phyloP scores from a whole-genome alignment of 148 eudicot genomes.

The Oxyria digyna region DNA sequence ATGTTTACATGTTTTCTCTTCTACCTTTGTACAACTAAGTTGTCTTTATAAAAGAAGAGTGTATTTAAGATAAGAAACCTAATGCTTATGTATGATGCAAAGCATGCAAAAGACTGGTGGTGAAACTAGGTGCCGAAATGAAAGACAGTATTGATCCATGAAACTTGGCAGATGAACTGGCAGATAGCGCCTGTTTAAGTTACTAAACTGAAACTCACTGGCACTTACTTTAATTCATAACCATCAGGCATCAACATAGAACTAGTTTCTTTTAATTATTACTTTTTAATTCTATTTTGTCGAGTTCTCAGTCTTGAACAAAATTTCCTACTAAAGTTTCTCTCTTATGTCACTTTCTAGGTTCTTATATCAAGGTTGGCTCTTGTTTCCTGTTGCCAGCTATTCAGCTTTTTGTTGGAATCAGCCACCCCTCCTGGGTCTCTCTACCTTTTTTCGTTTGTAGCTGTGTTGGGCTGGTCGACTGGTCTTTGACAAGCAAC shows the following conservation, averaged over 20 bases:
- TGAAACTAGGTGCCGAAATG: not conserved
- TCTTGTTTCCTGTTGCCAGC: constrained; percentile 73
- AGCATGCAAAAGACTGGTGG: not conserved
- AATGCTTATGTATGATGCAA: not conserved
- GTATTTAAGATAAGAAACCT: not conserved
- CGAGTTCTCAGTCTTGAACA: not conserved
- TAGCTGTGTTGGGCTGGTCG: constrained; percentile 90
- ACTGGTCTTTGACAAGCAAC: constrained; percentile 98
- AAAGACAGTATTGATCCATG: not conserved
- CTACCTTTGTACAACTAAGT: not conserved
- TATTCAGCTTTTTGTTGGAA: constrained; percentile 71
- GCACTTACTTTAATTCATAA: not conserved
- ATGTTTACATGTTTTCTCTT: not conserved
- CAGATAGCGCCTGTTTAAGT: not conserved
- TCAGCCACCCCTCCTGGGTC: constrained; percentile 92
- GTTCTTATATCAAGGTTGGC: constrained; percentile 54
- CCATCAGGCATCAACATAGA: not conserved
- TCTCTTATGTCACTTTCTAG: constrained; percentile 45
- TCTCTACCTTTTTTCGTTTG: constrained; percentile 80
- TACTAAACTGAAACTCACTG: not conserved
- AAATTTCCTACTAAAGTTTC: not conserved
- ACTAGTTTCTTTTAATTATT: not conserved
- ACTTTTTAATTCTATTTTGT: not conserved
- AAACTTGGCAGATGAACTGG: not conserved
- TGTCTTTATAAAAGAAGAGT: no score